Conservation (phyloP, 495 filamentous ascomycete genomes). For the Penicillium desertorum region DNA sequence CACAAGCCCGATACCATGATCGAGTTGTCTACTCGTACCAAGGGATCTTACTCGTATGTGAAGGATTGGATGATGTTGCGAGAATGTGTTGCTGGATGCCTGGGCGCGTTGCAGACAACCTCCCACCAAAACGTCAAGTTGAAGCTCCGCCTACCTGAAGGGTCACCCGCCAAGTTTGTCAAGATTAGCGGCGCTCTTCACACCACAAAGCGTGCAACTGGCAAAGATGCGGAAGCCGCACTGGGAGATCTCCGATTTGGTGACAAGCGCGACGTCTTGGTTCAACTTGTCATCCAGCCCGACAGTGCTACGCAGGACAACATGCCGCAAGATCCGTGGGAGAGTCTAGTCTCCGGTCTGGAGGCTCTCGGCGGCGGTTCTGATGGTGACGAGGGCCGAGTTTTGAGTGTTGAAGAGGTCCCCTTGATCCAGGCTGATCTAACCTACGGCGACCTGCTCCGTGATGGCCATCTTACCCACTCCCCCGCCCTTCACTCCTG, state of each 20-base stretch:
- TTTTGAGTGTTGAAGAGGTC: constrained; percentile 88
- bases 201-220: constrained; percentile 96
- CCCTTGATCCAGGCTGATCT: constrained; percentile 95
- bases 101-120: constrained; percentile 89
- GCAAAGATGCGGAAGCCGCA: constrained; percentile 89
- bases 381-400: constrained; percentile 82
- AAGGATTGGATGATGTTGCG: constrained; percentile 99
- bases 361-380: constrained; percentile 91
- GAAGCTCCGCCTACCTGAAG: constrained; percentile 90
- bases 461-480: constrained; percentile 86
- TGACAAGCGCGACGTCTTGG: constrained; percentile 95
- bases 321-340: constrained; percentile 92
- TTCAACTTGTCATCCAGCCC: constrained; percentile 90
- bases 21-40: constrained; percentile 91
- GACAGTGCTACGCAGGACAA: constrained; percentile 84
- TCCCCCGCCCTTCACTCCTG: constrained; percentile 84
- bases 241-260: constrained; percentile 93
- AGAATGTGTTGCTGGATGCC: constrained; percentile 92
- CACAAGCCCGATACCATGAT: constrained; percentile 99
- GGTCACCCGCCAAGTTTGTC: constrained; percentile 95
- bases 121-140: constrained; percentile 99
- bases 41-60: constrained; percentile 96
- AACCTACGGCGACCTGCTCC: constrained; percentile 88
- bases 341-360: constrained; percentile 90
- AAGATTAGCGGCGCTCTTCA: constrained; percentile 98